Evolutionary conservation across 176 grass and related monocot genomes (phyloP).

Genomic region (Elymus sibiricus): DNA sequence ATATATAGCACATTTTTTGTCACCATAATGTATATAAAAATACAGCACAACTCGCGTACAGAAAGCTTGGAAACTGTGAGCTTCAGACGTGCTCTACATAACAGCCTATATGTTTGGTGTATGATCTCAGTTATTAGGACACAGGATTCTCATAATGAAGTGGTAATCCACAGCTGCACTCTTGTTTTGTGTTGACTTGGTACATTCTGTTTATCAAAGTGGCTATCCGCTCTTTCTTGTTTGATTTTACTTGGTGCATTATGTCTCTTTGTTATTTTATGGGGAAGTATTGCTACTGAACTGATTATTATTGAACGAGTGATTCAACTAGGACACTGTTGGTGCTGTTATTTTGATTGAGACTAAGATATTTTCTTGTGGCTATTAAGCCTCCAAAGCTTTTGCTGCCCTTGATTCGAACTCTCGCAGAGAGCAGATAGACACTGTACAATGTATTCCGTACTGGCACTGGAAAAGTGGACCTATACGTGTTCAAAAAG

Average conservation of each 20-base stretch:
- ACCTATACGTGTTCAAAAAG: not conserved
- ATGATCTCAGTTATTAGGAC: not conserved
- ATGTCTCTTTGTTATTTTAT: not conserved
- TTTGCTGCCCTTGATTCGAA: not conserved
- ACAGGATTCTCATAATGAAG: not conserved
- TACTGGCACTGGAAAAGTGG: too few species aligned
- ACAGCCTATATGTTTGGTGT: not conserved
- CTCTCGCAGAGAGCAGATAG: not conserved
- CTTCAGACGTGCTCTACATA: not conserved
- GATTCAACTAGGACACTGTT: not conserved
- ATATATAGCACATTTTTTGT: not conserved
- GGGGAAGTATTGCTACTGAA: not conserved
- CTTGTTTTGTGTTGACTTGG: not conserved
- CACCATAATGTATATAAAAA: not conserved
- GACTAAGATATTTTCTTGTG: not conserved
- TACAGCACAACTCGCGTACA: not conserved
- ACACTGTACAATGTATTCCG: not conserved
- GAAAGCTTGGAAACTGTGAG: not conserved
- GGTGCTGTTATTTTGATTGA: not conserved
- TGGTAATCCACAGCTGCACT: not conserved
- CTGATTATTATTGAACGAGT: slow-evolving; percentile 4
- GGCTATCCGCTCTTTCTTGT: not conserved
- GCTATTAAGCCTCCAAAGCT: not conserved
- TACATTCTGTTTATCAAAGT: not conserved
- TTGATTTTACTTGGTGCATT: not conserved